Evolutionary conservation across 208 protist species (phyloP), one percentile per base, ranked within the genome.

Genomic region (Leishmania mexicana): DNA sequence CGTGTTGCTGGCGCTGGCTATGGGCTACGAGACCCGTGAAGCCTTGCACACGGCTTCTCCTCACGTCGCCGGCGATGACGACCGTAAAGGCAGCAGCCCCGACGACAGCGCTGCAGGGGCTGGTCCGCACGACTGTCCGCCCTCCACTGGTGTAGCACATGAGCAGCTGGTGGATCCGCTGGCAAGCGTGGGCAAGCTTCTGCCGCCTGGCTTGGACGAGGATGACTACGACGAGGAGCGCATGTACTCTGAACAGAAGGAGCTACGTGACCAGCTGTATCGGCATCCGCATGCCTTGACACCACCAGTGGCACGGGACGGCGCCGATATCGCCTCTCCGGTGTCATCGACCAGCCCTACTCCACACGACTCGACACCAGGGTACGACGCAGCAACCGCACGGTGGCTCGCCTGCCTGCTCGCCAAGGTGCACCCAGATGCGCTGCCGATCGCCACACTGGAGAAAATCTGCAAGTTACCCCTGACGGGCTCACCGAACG

Each of bases 151-250:
- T 64, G 45, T 21, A 70, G 67, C 31, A 35, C 38, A 67, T 21
- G 38, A 68, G 13, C 49, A 75, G 79, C 49, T 78, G 47, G 75
- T 83, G 31, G 78, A 81, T 28, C 64, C 68, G 13, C 53, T 81
- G 47, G 60, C 31, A n/a, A 83, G 17, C 19, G 74, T 83, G 24
- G 78, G 71, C 11, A 88, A 76, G 76, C 58, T 90, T 17, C 82
- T 92, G 21, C 89, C 89, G 1, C 89, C 89, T 28, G 89, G 89
- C 13, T 75, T 92, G 3, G 89, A 88, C 64, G 89, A 90, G 15
- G 87, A 92, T 45, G 89, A 92, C 83, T 92, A 92, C 84, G 82
- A 81, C 0, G 82, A 85, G 62, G 89, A 92, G 80, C 57, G 83
- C 5, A 28, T 65, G 31, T 86, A 86, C 73, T 71, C 62, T 47